Percentiles rank a stretch among this genome's conserved stretches.
These are phyloP conservation scores for Conticribra weissflogii DNA, from an alignment of 108 stramenopile genomes.

Conservation along the genomic window DNA sequence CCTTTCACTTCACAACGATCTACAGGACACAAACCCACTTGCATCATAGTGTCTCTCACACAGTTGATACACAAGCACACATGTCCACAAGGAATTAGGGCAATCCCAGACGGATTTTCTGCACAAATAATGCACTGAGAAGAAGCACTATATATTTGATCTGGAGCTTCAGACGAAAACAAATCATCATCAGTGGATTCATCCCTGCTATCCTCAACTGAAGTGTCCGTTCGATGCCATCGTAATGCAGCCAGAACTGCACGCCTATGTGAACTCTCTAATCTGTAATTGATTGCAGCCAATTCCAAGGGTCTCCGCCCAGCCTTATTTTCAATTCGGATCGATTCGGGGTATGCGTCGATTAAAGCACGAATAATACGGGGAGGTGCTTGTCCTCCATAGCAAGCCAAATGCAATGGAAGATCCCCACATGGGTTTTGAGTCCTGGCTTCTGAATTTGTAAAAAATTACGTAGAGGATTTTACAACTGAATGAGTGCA, in stretches of 20 bases:
- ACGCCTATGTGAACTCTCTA: slow-evolving; percentile 19
- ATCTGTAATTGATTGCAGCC: slow-evolving; percentile 31
- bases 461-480: too few species aligned
- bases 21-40: slow-evolving; percentile 32
- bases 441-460: slow-evolving; percentile 20
- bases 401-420: slow-evolving; percentile 39
- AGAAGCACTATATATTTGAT: slow-evolving; percentile 28
- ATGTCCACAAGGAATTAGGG: slow-evolving; percentile 45
- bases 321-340: slow-evolving; percentile 22
- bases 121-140: slow-evolving; percentile 37
- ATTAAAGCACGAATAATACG: slow-evolving; percentile 29
- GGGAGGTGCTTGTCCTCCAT: slow-evolving; percentile 37
- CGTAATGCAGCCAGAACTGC: slow-evolving; percentile 29
- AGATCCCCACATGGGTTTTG: slow-evolving; percentile 30
- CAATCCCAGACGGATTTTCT: slow-evolving; percentile 26
- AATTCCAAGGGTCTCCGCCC: slow-evolving; percentile 32
- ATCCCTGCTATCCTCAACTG: neutral
- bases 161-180: slow-evolving; percentile 23
- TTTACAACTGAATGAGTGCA: too few species aligned
- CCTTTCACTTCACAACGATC: slow-evolving; percentile 40
- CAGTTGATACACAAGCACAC: slow-evolving; percentile 35
- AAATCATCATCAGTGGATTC: slow-evolving; percentile 2
- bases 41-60: slow-evolving; percentile 8
- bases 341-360: slow-evolving; percentile 28
- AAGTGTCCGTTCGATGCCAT: slow-evolving; percentile 32